Evolutionary conservation across 192 early-diverging fungal genomes (phyloP), one percentile per base, ranked within the genome.

Genomic region (Fimicolochytrium jonesii): DNA sequence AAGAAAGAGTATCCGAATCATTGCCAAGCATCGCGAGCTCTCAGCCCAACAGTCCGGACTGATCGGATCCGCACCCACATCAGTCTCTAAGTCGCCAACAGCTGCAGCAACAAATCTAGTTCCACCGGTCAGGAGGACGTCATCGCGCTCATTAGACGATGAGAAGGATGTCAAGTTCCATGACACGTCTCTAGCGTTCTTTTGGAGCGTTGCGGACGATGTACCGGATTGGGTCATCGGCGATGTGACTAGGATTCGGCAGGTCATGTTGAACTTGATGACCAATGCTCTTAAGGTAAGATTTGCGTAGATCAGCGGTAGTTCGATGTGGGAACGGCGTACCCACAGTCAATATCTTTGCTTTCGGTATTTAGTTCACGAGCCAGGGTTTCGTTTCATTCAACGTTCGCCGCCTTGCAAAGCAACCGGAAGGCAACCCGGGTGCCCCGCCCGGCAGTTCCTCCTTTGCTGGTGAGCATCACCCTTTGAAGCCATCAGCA

Each of bases 221-320:
- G 64, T 66, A 9, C 64, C 64, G n/a, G 55, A 68, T 7, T 36
- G 22, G 29, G 35, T 69, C 0, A 20, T 62, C 23, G 60, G 48
- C 22, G 67, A 69, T 43, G 48, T 43, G 6, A 63, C 60, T 13
- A 35, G 67, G 49, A 41, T 69, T 6, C 49, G 67, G n/a, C 67
- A 69, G 32, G 37, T 69, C 18, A 28, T 61, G 22, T 28, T 69
- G 2, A 69, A 69, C 31, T 23, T 69, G 29, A 22, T 69, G 22
- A 63, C 50, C 0, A 69, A 69, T 37, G 59, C 67, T 18, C 29
- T 69, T 6, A 69, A 69, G 45, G 23, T 56, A 15, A 11, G n/a
- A n/a, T n/a, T n/a, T n/a, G n/a, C n/a, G n/a, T n/a, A n/a, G n/a
- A n/a, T n/a, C n/a, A n/a, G n/a, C n/a, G n/a, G n/a, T n/a, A n/a